Evolutionary conservation across 257 asterid species (phyloP).

Genomic region (Solanum chiquidenum): DNA sequence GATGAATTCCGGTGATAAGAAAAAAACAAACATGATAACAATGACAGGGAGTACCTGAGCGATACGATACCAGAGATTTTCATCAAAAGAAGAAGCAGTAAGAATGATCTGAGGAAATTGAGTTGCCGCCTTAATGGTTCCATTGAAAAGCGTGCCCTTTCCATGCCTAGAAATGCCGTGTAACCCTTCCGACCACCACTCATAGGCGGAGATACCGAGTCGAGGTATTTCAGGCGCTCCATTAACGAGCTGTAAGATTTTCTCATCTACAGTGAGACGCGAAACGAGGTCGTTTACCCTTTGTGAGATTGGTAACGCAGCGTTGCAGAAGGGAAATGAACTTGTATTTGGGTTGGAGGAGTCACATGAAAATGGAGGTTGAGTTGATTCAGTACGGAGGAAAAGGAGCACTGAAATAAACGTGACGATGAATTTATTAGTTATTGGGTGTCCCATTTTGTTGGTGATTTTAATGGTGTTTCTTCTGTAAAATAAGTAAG

Average conservation of each 20-base stretch:
- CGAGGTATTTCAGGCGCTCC: conserved; percentile 48
- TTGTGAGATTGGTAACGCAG: conserved; percentile 10
- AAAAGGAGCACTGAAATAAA: not conserved
- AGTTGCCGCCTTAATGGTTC: conserved; percentile 44
- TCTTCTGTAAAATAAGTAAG: not conserved
- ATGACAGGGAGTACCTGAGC: conserved; percentile 6
- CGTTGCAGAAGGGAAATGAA: conserved; percentile 41
- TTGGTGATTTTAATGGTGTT: not conserved
- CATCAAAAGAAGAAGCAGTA: conserved; percentile 23
- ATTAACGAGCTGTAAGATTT: conserved; percentile 48
- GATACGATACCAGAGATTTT: conserved; percentile 24
- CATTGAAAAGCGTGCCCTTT: conserved; percentile 33
- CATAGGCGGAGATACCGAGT: conserved; percentile 50
- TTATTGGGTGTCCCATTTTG: not conserved
- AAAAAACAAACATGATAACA: not conserved
- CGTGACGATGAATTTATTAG: not conserved
- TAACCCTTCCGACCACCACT: conserved; percentile 81
- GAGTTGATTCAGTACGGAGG: not conserved
- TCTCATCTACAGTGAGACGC: conserved; percentile 56
- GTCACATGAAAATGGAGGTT: conserved; percentile 57
- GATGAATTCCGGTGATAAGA: not conserved
- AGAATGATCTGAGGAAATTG: conserved; percentile 45
- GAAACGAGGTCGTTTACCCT: conserved; percentile 47
- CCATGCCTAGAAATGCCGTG: conserved; percentile 63
- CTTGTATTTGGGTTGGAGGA: conserved; percentile 25